Conservation (phyloP, 2,329 filamentous ascomycete species). For the Colletotrichum cuscutae region DNA sequence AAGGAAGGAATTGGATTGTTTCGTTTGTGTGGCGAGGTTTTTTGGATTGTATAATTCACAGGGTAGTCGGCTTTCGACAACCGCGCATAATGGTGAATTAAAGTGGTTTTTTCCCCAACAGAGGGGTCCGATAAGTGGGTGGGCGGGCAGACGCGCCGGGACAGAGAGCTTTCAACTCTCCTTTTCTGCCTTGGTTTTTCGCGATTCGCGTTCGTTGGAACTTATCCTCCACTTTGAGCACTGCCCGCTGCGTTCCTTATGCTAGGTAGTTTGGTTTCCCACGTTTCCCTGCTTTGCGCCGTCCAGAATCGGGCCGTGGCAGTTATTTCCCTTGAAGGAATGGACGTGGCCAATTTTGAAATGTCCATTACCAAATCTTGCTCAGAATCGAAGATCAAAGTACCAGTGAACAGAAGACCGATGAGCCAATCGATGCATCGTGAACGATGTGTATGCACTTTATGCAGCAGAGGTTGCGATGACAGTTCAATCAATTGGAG, state of each 20-base stretch:
- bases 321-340: too few species aligned
- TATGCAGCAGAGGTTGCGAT: not conserved
- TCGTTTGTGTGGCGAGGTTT: constrained; percentile 15
- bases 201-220: not conserved
- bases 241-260: not conserved
- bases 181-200: not conserved
- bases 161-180: not conserved
- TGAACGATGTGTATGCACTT: not conserved
- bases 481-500: not conserved
- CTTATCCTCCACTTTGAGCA: not conserved
- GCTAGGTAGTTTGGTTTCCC: not conserved
- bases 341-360: too few species aligned
- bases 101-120: not conserved
- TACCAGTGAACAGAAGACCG: too few species aligned
- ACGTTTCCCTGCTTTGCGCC: too few species aligned
- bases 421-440: not conserved
- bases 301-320: too few species aligned
- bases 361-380: too few species aligned
- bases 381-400: too few species aligned
- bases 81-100: not conserved
- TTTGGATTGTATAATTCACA: not conserved
- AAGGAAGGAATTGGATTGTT: constrained; percentile 16
- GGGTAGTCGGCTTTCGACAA: not conserved
- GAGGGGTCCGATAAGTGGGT: not conserved
- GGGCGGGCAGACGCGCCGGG: not conserved